Conservation (phyloP, 2,329 filamentous ascomycete species). For the Xylariaceae sp. region DNA sequence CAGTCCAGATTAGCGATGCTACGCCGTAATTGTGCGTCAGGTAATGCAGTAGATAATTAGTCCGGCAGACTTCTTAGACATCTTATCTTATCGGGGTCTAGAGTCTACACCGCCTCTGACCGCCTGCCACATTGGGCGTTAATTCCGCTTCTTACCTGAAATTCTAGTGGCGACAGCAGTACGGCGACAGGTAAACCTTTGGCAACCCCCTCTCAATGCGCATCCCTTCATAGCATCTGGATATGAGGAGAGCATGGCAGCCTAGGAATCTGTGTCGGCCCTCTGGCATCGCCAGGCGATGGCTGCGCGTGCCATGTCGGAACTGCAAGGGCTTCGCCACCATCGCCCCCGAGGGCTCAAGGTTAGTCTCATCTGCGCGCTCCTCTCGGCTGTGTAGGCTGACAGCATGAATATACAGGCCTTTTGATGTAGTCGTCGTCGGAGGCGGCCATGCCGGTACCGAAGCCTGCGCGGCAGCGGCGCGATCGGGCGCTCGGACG, state of each 20-base stretch:
- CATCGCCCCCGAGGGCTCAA: constrained; percentile 21
- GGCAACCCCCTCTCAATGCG: not conserved
- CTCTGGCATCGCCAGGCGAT: constrained; percentile 9
- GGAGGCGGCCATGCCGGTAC: constrained; percentile 93
- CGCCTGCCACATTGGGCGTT: constrained; percentile 2
- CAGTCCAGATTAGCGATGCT: too few relatives aligned
- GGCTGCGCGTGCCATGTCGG: constrained; percentile 5
- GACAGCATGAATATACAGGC: constrained; percentile 25
- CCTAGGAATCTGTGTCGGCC: constrained; percentile 21
- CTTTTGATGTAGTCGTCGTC: constrained; percentile 89
- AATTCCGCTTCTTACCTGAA: constrained; percentile 8
- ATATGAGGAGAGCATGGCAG: constrained; percentile 26
- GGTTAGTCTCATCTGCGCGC: constrained; percentile 14
- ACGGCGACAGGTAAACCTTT: not conserved
- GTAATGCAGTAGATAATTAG: too few relatives aligned
- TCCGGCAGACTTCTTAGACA: too few relatives aligned
- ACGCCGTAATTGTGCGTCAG: too few relatives aligned
- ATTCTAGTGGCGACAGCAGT: constrained; percentile 7
- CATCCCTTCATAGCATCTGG: constrained; percentile 2
- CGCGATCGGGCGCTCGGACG: constrained; percentile 79
- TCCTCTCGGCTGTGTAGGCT: not conserved
- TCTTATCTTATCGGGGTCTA: too few relatives aligned
- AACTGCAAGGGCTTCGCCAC: constrained; percentile 23
- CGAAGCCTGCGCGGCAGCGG: constrained; percentile 87
- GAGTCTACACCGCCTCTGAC: constrained; percentile 1